A percentile compares a stretch with the other conserved stretches of the same genome.
These are phyloP conservation scores for Schizothecium vesticola DNA, from an alignment of 495 filamentous ascomycete genomes.

Conservation along the genomic window DNA sequence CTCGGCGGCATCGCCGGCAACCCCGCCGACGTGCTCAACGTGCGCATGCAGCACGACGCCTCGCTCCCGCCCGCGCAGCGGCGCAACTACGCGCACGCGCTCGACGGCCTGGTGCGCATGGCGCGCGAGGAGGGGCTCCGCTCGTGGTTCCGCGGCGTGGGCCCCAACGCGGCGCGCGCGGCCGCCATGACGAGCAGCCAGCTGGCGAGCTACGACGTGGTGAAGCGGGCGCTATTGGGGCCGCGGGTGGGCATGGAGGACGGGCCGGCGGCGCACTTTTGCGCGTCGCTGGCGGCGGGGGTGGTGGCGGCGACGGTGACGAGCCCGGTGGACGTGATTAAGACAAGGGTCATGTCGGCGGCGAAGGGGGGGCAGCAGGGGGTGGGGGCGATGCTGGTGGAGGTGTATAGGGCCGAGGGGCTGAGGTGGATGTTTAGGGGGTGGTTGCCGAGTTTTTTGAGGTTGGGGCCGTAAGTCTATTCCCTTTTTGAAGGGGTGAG, in stretches of 20 bases:
- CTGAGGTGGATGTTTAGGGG: constrained; percentile 89
- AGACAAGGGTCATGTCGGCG: constrained; percentile 89
- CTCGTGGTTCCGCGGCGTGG: constrained; percentile 76
- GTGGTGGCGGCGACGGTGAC: constrained; percentile 94
- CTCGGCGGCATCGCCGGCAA: constrained; percentile 88
- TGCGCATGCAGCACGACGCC: constrained; percentile 96
- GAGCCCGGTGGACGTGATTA: constrained; percentile 94
- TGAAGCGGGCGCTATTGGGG: constrained; percentile 73
- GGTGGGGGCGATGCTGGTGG: constrained; percentile 53
- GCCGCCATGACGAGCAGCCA: constrained; percentile 92
- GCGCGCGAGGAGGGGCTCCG: constrained; percentile 65
- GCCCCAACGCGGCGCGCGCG: constrained; percentile 84
- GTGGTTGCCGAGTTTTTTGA: constrained; percentile 95
- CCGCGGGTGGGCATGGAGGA: constrained; percentile 62
- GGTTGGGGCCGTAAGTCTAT: constrained; percentile 60
- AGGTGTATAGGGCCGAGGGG: constrained; percentile 74
- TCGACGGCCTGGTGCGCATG: constrained; percentile 85
- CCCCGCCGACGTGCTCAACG: constrained; percentile 92
- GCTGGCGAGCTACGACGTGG: constrained; percentile 84
- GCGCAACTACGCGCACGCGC: constrained; percentile 81
- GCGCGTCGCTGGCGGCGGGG: constrained; percentile 77
- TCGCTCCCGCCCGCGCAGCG: constrained; percentile 67
- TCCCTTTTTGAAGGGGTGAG: background rate
- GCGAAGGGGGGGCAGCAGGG: constrained; percentile 45
- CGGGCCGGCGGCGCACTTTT: constrained; percentile 77